phyloP scores from a whole-genome alignment of 208 protist genomes.

The Leishmania aethiopica region DNA sequence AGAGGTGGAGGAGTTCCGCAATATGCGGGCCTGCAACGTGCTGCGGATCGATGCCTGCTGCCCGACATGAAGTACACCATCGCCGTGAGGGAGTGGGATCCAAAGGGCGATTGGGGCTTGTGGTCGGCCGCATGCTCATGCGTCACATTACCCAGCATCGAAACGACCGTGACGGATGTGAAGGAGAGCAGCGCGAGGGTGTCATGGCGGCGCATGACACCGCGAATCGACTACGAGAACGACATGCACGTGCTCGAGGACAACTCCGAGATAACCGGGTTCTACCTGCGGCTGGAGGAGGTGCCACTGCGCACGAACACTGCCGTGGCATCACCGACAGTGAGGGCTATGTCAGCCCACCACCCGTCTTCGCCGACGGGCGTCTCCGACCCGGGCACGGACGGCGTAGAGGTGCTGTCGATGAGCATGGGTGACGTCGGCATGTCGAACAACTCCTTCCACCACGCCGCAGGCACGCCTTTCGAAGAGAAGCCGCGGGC shows the following conservation, averaged over 20 bases:
- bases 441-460: constrained; percentile 25
- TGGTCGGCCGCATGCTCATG: constrained; percentile 86
- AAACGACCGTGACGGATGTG: constrained; percentile 58
- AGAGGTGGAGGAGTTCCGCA: constrained; percentile 67
- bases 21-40: constrained; percentile 73
- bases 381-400: neutral
- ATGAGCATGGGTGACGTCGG: constrained; percentile 15
- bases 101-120: constrained; percentile 88
- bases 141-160: constrained; percentile 81
- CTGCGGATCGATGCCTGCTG: constrained; percentile 81
- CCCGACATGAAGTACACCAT: constrained; percentile 92
- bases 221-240: constrained; percentile 81
- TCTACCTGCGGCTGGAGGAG: constrained; percentile 81
- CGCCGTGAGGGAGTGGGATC: constrained; percentile 89
- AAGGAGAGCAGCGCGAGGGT: constrained; percentile 80
- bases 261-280: constrained; percentile 67
- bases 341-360: neutral
- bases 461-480: constrained; percentile 1
- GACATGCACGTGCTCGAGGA: constrained; percentile 87
- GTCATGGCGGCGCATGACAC: constrained; percentile 63
- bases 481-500: constrained; percentile 20
- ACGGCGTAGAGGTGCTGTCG: constrained; percentile 15
- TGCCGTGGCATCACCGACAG: neutral
- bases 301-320: constrained; percentile 26
- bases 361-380: neutral